A percentile compares a stretch with the other conserved stretches of the same genome.
These are phyloP conservation scores for Lachancea mirantina DNA, from an alignment of 805 yeast species.

Conservation along the genomic window DNA sequence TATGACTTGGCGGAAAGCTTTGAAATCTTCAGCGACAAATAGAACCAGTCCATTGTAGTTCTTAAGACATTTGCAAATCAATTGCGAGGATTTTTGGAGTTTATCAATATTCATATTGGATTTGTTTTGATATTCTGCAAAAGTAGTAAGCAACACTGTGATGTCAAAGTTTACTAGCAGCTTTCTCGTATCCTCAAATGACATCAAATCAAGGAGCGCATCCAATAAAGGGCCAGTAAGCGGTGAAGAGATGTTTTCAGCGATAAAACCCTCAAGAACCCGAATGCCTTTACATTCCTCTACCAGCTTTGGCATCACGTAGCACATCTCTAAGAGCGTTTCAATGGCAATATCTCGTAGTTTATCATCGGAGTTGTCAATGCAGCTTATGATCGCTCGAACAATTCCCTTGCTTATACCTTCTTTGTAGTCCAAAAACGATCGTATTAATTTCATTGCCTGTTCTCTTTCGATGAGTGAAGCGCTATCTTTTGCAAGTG, in stretches of 20 bases:
- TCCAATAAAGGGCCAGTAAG: conserved; percentile 24
- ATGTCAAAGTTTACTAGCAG: conserved; percentile 48
- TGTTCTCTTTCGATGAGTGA: conserved; percentile 62
- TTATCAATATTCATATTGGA: conserved; percentile 44
- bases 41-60: conserved; percentile 72
- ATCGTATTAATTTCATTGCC: conserved; percentile 64
- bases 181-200: conserved; percentile 24
- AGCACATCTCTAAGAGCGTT: conserved; percentile 48
- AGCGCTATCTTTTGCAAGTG: conserved; percentile 53
- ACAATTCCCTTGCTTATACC: conserved; percentile 65
- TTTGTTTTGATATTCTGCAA: conserved; percentile 52
- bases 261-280: conserved; percentile 30
- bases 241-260: conserved; percentile 21
- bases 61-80: conserved; percentile 56
- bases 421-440: conserved; percentile 44
- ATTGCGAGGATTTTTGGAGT: conserved; percentile 52
- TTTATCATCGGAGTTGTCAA: conserved; percentile 49
- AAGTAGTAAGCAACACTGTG: conserved; percentile 56
- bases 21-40: conserved; percentile 49
- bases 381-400: conserved; percentile 56
- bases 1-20: conserved; percentile 50
- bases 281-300: conserved; percentile 42
- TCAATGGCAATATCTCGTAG: conserved; percentile 48
- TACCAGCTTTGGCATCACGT: conserved; percentile 39
- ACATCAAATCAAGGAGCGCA: conserved; percentile 25